Conservation (phyloP, 2,329 filamentous ascomycete species). For the Calonectria leucothoes region DNA sequence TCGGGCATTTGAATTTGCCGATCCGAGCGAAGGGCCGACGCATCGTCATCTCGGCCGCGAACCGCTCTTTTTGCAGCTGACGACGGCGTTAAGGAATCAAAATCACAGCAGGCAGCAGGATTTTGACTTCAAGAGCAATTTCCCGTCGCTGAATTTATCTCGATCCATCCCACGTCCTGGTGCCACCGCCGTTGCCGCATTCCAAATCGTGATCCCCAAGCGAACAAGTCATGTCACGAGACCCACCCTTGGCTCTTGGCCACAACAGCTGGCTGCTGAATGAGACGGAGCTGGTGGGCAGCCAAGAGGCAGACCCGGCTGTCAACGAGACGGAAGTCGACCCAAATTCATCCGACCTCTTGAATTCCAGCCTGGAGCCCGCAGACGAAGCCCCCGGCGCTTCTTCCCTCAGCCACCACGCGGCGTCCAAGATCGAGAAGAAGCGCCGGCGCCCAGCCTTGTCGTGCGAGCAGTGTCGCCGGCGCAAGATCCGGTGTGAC, state of each 20-base stretch:
- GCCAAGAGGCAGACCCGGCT: neutral
- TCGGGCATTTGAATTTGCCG: conserved; percentile 22
- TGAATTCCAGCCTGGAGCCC: neutral
- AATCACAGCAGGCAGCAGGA: conserved; percentile 1
- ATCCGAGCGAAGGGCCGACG: conserved; percentile 17
- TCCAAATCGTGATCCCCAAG: neutral
- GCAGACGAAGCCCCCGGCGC: neutral
- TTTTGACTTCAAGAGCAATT: neutral
- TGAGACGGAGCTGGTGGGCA: neutral
- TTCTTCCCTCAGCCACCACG: neutral
- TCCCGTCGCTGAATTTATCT: conserved; percentile 22
- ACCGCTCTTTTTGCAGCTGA: conserved; percentile 3
- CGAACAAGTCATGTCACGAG: conserved; percentile 17
- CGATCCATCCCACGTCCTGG: neutral
- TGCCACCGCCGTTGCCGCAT: neutral
- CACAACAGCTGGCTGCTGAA: conserved; percentile 14
- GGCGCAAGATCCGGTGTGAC: conserved; percentile 72
- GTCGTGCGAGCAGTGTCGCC: conserved; percentile 68
- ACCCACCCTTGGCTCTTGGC: conserved; percentile 19
- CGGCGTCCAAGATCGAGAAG: conserved; percentile 42
- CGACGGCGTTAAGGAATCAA: conserved; percentile 14
- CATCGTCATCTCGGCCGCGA: neutral
- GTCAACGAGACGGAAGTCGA: neutral
- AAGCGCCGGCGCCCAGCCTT: conserved; percentile 54
- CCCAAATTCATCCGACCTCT: neutral